A percentile compares a stretch with the other conserved stretches of the same genome.
These are phyloP conservation scores for Exophiala alcalophila DNA, from an alignment of 2,329 filamentous ascomycete species.

Conservation along the genomic window DNA sequence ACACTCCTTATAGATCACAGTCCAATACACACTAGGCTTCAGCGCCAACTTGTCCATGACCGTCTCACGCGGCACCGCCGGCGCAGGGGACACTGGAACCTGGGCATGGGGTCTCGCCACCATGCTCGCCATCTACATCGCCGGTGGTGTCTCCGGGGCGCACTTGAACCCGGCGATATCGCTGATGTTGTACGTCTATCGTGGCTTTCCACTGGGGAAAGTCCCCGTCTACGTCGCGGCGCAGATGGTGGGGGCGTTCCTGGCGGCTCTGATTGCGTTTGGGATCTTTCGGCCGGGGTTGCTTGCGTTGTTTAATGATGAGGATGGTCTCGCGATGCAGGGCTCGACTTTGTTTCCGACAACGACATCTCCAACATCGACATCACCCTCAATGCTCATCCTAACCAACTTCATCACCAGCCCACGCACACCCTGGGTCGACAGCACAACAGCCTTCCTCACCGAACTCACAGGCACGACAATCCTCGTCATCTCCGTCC, in stretches of 20 bases:
- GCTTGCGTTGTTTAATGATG: conserved; percentile 24
- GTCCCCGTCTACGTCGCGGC: conserved; percentile 51
- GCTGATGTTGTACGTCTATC: conserved; percentile 48
- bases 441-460: conserved; percentile 43
- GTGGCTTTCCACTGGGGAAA: conserved; percentile 53
- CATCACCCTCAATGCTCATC: conserved; percentile 1
- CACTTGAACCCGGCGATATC: conserved; percentile 48
- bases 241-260: conserved; percentile 53
- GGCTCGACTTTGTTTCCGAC: not conserved
- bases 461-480: conserved; percentile 48
- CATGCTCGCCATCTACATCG: conserved; percentile 52
- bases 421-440: conserved; percentile 42
- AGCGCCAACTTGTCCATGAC: conserved; percentile 50
- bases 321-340: no score
- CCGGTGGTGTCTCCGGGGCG: conserved; percentile 48
- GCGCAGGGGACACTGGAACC: conserved; percentile 45
- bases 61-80: conserved; percentile 32
- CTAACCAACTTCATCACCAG: conserved; percentile 45
- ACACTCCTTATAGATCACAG: conserved; percentile 20
- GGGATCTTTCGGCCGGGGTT: conserved; percentile 40
- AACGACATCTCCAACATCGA: not conserved
- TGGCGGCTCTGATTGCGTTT: conserved; percentile 49
- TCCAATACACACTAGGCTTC: conserved; percentile 48
- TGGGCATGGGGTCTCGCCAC: conserved; percentile 55
- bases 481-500: conserved; percentile 42